Base-by-base conservation (phyloP, 768 basidiomycete species). In the Pulveroboletus sp. region DNA sequence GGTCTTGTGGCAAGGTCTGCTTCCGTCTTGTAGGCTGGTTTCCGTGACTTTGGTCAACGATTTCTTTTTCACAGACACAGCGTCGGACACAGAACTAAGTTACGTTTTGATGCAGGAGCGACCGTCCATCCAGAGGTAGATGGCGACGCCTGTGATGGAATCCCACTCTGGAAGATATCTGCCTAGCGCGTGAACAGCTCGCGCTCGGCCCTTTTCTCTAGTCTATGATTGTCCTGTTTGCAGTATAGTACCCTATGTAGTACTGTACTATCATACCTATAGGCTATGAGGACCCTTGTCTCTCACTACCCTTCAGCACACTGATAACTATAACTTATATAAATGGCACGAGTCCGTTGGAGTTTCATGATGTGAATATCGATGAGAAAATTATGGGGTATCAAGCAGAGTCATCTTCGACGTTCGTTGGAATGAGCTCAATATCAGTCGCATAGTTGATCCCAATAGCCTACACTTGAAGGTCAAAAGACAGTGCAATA, bases 41-140 rank as follows among this genome's bases (percentile, higher is more conserved):
- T 53, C 47, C 9, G 30, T 28, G 4, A 24, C 11, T 28, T 53
- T 48, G 14, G 30, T 13, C 17, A 18, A 40, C 10, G 10, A 14
- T 17, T 50, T 51, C 43, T 56, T 66, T 33, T 36, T 49, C 9
- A 51, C 35, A 2, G 33, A 50, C 35, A 7, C 32, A 17, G 5
- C 0, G 17, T 49, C 51, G 1, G 43, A 42, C 18, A 4, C 57
- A 13, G 56, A 43, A 44, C 57, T 66, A 31, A 40, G 10, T 54
- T 28, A 27, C 63, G 61, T 38, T 63, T 62, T n/a, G 50, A 51
- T 8, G 39, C 42, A 41, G 21, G 21, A 21, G 21, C 21, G 21
- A 21, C 21, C 21, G 21, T 21, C 21, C 30, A 8, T 11, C 9
- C 32, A 4, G 35, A 35, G n/a, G 13, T 14, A 21, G 21, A 21